Evolutionary conservation across 2,329 filamentous ascomycete species (phyloP).

Genomic region (Fusarium torulosum): DNA sequence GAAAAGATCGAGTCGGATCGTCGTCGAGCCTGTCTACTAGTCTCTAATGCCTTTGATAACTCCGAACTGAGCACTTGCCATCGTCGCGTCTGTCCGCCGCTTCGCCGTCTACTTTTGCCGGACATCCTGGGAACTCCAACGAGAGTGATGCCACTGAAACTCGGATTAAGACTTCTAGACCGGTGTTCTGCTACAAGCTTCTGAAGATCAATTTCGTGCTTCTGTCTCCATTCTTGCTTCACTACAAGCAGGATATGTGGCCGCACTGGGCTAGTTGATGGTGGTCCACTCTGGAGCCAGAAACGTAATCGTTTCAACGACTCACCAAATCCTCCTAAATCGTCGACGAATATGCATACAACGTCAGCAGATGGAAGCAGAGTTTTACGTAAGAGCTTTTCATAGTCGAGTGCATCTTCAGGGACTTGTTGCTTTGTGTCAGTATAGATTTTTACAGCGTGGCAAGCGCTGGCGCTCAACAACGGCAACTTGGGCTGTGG

Average conservation of each 20-base stretch:
- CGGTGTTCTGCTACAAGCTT: neutral
- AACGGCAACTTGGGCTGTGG: neutral
- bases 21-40: constrained; percentile 20
- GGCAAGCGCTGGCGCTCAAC: constrained; percentile 3
- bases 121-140: constrained; percentile 17
- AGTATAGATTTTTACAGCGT: constrained; percentile 5
- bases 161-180: neutral
- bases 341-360: constrained; percentile 34
- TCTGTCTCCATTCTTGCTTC: constrained; percentile 17
- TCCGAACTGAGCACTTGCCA: constrained; percentile 22
- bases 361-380: constrained; percentile 35
- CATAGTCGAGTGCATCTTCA: neutral
- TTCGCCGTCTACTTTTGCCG: constrained; percentile 3
- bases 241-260: constrained; percentile 24
- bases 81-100: constrained; percentile 4
- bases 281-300: constrained; percentile 27
- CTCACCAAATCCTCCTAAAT: constrained; percentile 28
- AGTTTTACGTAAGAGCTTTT: constrained; percentile 9
- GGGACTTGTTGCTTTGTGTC: neutral
- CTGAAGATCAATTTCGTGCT: neutral
- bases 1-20: constrained; percentile 17
- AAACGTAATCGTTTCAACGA: constrained; percentile 10
- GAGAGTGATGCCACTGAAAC: constrained; percentile 12
- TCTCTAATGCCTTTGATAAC: constrained; percentile 18
- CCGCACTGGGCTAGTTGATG: constrained; percentile 17